Conservation (phyloP, 2,329 filamentous ascomycete species). For the Penicillium frequentans region DNA sequence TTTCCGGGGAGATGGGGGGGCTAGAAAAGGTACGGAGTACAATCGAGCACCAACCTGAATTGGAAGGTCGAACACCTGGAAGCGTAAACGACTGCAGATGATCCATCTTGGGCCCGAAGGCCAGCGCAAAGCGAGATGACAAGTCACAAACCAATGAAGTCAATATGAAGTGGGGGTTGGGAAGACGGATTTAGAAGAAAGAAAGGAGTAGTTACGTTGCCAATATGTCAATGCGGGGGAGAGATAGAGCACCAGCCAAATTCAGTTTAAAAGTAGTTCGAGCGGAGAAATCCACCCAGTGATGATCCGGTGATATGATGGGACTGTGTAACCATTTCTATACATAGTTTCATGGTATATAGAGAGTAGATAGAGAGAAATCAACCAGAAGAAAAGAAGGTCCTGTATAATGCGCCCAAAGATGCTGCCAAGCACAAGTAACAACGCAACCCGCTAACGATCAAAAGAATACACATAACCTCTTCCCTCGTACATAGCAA, state of each 20-base stretch:
- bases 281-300: background rate
- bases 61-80: constrained; percentile 17
- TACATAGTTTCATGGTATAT: background rate
- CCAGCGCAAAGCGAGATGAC: constrained; percentile 6
- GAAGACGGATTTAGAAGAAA: constrained; percentile 21
- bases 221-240: constrained; percentile 13
- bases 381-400: background rate
- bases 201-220: constrained; percentile 21
- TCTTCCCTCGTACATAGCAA: background rate
- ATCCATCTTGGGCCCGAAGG: constrained; percentile 25
- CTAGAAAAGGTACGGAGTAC: background rate
- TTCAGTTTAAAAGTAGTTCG: background rate
- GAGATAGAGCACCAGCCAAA: constrained; percentile 19
- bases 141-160: constrained; percentile 14
- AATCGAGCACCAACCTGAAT: constrained; percentile 27
- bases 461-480: background rate
- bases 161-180: constrained; percentile 5
- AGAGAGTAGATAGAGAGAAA: background rate
- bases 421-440: constrained; percentile 10
- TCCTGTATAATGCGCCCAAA: constrained; percentile 11
- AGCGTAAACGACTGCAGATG: constrained; percentile 21
- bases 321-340: background rate
- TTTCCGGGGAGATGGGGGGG: background rate
- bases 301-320: background rate
- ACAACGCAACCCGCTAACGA: constrained; percentile 15